Evolutionary conservation across 2,329 filamentous ascomycete species (phyloP).

Genomic region (Xylaria digitata): DNA sequence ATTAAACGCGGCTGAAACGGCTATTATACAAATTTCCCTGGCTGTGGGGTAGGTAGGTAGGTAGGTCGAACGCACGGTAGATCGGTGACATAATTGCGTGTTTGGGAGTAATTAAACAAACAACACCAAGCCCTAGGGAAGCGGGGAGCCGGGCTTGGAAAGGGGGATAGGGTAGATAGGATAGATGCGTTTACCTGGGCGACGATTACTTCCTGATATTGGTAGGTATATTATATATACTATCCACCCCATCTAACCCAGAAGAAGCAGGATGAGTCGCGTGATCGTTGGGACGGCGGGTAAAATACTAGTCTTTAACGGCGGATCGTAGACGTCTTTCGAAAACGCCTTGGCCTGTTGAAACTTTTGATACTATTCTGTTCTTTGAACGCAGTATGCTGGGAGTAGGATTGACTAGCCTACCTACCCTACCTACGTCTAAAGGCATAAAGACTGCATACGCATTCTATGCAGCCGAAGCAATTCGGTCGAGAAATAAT

Average conservation of each 20-base stretch:
- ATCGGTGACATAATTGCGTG: conserved; percentile 4
- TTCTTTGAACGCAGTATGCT: neutral
- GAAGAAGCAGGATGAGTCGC: neutral
- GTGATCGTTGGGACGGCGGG: neutral
- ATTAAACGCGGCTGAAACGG: conserved; percentile 17
- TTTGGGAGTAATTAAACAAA: neutral
- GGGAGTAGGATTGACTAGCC: no score
- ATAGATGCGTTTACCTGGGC: neutral
- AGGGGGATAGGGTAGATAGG: no score
- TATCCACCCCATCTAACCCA: no score
- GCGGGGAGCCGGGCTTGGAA: no score
- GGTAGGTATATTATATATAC: no score
- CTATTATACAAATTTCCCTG: conserved; percentile 12
- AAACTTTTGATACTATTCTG: no score
- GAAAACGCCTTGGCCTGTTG: no score
- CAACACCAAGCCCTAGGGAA: neutral
- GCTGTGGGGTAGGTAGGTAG: no score
- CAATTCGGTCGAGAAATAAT: neutral
- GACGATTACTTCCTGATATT: neutral
- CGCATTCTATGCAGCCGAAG: neutral
- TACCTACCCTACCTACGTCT: no score
- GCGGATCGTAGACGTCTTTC: no score
- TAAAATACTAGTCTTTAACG: neutral
- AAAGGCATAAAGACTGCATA: neutral
- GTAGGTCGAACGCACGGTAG: neutral